Evolutionary conservation across 257 asterid species (phyloP), one percentile per base, ranked within the genome.

Genomic region (Ajuga chamaepitys): DNA sequence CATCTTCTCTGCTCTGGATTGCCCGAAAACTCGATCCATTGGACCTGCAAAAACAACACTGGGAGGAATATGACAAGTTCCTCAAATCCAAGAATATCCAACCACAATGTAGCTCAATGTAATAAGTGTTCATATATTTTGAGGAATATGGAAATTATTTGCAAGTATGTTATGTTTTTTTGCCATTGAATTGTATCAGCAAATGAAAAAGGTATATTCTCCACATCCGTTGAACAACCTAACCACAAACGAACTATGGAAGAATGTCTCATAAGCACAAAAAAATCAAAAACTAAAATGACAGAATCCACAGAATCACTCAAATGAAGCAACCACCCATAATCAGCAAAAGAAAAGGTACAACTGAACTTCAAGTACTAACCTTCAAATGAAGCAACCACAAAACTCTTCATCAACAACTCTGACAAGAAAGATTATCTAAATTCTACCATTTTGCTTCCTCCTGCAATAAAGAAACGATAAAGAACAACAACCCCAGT

Each of bases 261-360:
- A 52, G 37, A 55, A 67, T 62, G 57, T 68, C 16, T 5, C 17
- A 44, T 67, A 63, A 47, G 25, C 66, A 71, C 75, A 58, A 56
- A 44, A 55, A 55, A 71, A 76, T 38, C 52, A 55, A 64, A 66
- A 24, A n/a, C 47, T 25, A 32, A 54, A 28, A 44, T 42, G 12
- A 10, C 35, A 18, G 41, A 63, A 17, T 0, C 34, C 53, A 60
- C 8, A 56, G 48, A 17, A 60, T 73, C 70, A 47, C 78, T 80
- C 62, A 34, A 76, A 74, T 63, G 81, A 82, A 82, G 85, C 85
- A 82, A 79, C 74, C 66, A 24, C n/a, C 26, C 28, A 75, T 21
- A 75, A 77, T 74, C 62, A 77, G 64, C 55, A 62, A 53, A 40
- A 72, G 58, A 65, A 41, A 62, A 73, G 78, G 68, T 78, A 22